A percentile compares a stretch with the other conserved stretches of the same genome.
phyloP scores from a whole-genome alignment of 306 rosid species.

The Pterocarpus santalinus region DNA sequence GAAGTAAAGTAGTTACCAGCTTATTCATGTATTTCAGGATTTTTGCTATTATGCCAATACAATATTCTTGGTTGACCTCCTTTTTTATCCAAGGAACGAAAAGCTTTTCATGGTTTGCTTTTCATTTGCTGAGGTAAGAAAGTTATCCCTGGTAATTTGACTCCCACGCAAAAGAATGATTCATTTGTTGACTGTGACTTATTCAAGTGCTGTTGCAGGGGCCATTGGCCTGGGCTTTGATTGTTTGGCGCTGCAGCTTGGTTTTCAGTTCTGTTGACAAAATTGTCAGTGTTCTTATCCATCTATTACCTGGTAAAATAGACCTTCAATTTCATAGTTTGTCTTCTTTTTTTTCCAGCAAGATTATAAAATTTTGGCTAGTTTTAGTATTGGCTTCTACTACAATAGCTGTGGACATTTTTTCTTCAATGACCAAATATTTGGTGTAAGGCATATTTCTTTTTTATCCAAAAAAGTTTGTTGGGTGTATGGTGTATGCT shows the following conservation, averaged over 20 bases:
- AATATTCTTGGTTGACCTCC: conserved; percentile 85
- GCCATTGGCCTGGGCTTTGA: conserved; percentile 97
- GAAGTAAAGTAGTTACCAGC: conserved; percentile 42
- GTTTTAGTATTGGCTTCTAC: conserved; percentile 9
- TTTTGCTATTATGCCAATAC: conserved; percentile 97
- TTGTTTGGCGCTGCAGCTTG: conserved; percentile 98
- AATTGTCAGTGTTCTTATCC: conserved; percentile 93
- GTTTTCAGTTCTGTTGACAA: conserved; percentile 92
- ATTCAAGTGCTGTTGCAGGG: conserved; percentile 67
- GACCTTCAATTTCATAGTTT: conserved; percentile 10
- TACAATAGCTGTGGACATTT: background rate
- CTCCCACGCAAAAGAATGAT: conserved; percentile 24
- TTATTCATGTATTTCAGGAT: conserved; percentile 64
- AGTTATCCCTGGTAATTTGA: conserved; percentile 23
- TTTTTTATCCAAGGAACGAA: conserved; percentile 77
- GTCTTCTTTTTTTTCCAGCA: background rate
- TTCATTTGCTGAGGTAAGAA: conserved; percentile 94
- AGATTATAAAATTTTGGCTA: background rate
- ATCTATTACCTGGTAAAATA: conserved; percentile 87
- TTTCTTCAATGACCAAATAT: conserved; percentile 19
- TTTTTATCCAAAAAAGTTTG: no score
- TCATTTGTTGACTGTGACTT: conserved; percentile 43
- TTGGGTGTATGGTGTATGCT: no score
- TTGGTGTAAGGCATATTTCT: background rate
- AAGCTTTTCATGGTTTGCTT: conserved; percentile 95